Evolutionary conservation across 768 basidiomycete genomes (phyloP).

Genomic region (Calocybe gangraenosa): DNA sequence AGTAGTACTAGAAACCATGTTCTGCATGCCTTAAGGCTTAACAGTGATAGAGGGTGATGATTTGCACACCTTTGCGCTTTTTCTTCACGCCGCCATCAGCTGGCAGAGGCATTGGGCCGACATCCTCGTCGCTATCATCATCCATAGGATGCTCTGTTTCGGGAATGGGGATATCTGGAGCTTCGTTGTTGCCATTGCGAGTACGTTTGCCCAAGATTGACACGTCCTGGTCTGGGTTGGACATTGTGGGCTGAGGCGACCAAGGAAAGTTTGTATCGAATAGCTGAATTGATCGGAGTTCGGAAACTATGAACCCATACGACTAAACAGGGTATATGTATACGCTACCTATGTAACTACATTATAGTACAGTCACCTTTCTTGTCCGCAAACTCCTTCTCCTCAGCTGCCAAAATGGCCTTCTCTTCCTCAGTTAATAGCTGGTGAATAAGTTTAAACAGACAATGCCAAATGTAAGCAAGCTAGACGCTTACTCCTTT

Average conservation of each 20-base stretch:
- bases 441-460: conserved; percentile 21
- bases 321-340: no score
- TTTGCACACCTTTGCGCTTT: conserved; percentile 73
- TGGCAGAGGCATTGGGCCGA: conserved; percentile 87
- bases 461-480: not conserved
- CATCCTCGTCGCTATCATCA: conserved; percentile 68
- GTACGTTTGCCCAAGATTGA: conserved; percentile 63
- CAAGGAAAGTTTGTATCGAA: not conserved
- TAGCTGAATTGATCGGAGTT: conserved; percentile 13
- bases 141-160: conserved; percentile 29
- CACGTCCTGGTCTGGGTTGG: conserved; percentile 42
- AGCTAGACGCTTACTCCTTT: conserved; percentile 56
- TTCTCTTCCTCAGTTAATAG: conserved; percentile 65
- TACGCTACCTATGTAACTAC: conserved; percentile 25
- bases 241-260: conserved; percentile 25
- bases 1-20: conserved; percentile 64
- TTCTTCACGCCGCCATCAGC: conserved; percentile 53
- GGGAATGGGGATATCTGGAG: conserved; percentile 6
- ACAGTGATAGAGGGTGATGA: conserved; percentile 15
- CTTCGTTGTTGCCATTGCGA: conserved; percentile 32
- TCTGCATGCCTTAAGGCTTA: conserved; percentile 31
- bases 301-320: no score
- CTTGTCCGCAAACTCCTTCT: conserved; percentile 37
- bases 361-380: conserved; percentile 55
- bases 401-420: conserved; percentile 49